Evolutionary conservation across 73 alveolate genomes (phyloP).

Genomic region (Vitrella brassicaformis): DNA sequence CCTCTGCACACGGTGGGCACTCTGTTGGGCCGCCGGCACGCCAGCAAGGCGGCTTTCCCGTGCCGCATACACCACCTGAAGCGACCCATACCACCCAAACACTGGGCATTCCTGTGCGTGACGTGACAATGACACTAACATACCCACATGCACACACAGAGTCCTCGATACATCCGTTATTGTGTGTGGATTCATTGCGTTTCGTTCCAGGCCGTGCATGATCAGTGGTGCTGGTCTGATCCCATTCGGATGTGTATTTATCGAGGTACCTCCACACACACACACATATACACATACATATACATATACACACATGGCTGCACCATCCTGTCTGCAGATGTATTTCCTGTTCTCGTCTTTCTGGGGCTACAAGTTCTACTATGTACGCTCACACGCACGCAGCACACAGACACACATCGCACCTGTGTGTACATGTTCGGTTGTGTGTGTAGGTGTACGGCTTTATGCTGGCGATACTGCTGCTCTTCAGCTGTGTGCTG

Average conservation of each 20-base stretch:
- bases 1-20: conserved; percentile 14
- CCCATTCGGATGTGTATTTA: conserved; percentile 34
- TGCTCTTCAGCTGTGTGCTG: conserved; percentile 10
- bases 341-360: conserved; percentile 31
- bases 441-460: no score
- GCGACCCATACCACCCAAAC: conserved; percentile 37
- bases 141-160: no score
- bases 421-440: no score
- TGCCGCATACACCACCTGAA: conserved; percentile 33
- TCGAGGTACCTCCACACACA: neutral
- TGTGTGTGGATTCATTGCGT: no score
- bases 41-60: conserved; percentile 15
- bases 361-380: conserved; percentile 40
- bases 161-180: no score
- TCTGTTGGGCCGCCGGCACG: conserved; percentile 21
- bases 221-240: conserved; percentile 5
- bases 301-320: neutral
- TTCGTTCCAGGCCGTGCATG: neutral
- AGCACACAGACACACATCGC: no score
- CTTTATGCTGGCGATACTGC: conserved; percentile 28
- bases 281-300: neutral
- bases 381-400: no score
- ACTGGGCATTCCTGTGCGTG: conserved; percentile 11
- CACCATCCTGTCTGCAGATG: conserved; percentile 12
- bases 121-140: no score